Base-by-base conservation (phyloP, 1,284 basidiomycete species). In the Pseudozyma sp. region DNA sequence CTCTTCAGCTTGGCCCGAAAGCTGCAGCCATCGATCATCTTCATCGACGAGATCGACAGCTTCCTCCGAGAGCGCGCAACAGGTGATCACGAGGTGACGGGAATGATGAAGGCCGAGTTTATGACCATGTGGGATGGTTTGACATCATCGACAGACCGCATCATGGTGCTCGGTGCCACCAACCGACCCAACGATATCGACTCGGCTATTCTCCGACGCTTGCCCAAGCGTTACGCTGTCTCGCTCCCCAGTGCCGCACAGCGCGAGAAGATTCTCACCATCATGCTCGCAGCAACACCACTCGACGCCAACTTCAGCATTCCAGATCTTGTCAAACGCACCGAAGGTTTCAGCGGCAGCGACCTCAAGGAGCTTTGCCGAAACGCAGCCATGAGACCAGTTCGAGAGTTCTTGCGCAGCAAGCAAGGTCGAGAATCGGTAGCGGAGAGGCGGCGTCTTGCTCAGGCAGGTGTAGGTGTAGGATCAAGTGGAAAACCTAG, bases 91-190 rank as follows among this genome's bases (percentile, higher is more conserved):
- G 97, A 99, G 83, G 96, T 95, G 50, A 98, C 95, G 31, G 94
- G 92, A 6, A 98, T 98, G 95, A 97, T 99, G 91, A 99, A 99
- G 87, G 96, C 96, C 1, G 96, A 99, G 84, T 99, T 99, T 85
- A 97, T 99, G 95, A 97, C 94, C 91, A 88, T 97, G 40, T 99
- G 97, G 97, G 97, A 99, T 85, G 97, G 97, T 4, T 88, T 99
- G n/a, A 89, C 92, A 1, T 95, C 94, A 0, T 91, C 90, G 4
- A 89, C 86, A 14, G 87, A 89, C 53, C 89, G 94, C 21, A 96
- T 99, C 80, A 86, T 99, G 71, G 93, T 99, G 5, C 90, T 99
- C 2, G 96, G 96, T 35, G 96, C 95, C 0, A 98, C 96, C 7
- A 99, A 99, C 86, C 88, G 97, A 69, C 95, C 95, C 13, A 90